Percentiles rank a stretch among this genome's conserved stretches.
phyloP scores from a whole-genome alignment of 1,284 basidiomycete genomes.

The Tilletiaria anomala region DNA sequence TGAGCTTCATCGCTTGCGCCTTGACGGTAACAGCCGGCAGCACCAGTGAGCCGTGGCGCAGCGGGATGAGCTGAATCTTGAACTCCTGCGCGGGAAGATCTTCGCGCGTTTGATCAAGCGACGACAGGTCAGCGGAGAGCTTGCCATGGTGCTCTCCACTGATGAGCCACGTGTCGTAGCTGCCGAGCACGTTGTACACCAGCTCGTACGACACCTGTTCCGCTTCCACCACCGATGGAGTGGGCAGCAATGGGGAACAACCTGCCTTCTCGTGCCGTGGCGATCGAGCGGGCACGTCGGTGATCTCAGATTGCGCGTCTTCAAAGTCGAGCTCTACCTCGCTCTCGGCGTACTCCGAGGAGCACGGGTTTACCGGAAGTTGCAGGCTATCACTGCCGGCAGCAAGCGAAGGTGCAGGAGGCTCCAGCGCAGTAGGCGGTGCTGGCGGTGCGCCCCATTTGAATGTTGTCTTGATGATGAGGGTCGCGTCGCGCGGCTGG shows the following conservation, averaged over 20 bases:
- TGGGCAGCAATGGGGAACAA: too few relatives aligned
- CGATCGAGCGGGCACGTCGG: too few relatives aligned
- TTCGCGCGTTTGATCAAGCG: background rate
- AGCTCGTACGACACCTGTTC: slow-evolving; percentile 1
- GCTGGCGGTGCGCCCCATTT: slow-evolving; percentile 5
- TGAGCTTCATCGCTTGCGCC: background rate
- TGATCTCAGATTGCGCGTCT: too few relatives aligned
- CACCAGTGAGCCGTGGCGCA: slow-evolving; percentile 12
- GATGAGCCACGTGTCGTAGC: slow-evolving; percentile 27
- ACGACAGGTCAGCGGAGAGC: slow-evolving; percentile 1
- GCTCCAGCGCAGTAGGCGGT: background rate
- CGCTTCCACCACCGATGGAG: background rate
- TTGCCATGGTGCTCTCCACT: slow-evolving; percentile 18
- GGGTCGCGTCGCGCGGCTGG: slow-evolving; percentile 7
- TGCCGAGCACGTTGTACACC: slow-evolving; percentile 21
- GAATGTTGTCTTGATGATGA: slow-evolving; percentile 9
- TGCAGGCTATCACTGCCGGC: slow-evolving; percentile 1
- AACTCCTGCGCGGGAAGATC: slow-evolving; percentile 1
- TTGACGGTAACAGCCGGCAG: slow-evolving; percentile 5
- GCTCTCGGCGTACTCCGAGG: too few relatives aligned
- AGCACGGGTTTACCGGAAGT: too few relatives aligned
- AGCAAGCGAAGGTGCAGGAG: too few relatives aligned
- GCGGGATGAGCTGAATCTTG: slow-evolving; percentile 14
- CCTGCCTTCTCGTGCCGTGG: too few relatives aligned
- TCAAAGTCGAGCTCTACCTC: too few relatives aligned